A percentile compares a stretch with the other conserved stretches of the same genome.
These are phyloP conservation scores for Fusarium sp. DNA, from an alignment of 2,329 filamentous ascomycete genomes.

Conservation along the genomic window DNA sequence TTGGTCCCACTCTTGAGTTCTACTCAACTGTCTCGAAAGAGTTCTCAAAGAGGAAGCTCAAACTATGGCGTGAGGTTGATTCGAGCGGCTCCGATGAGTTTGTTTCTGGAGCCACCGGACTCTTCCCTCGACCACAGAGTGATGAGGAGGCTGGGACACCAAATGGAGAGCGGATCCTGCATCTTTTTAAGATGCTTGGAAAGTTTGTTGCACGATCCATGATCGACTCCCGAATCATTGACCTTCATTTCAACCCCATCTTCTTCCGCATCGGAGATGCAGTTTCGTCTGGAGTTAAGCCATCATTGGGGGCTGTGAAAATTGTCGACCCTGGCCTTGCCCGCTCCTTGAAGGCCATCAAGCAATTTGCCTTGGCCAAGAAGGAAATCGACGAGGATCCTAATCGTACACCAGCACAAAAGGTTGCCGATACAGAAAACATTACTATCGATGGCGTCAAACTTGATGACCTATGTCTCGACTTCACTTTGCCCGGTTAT, in stretches of 20 bases:
- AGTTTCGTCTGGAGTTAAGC: slow-evolving; percentile 70
- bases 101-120: slow-evolving; percentile 83
- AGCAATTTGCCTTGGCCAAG: slow-evolving; percentile 87
- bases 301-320: slow-evolving; percentile 89
- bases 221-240: slow-evolving; percentile 98
- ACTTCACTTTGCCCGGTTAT: slow-evolving; percentile 95
- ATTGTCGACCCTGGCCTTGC: slow-evolving; percentile 89
- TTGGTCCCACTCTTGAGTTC: slow-evolving; percentile 96
- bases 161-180: slow-evolving; percentile 86
- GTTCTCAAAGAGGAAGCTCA: slow-evolving; percentile 96
- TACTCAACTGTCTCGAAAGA: slow-evolving; percentile 98
- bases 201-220: slow-evolving; percentile 98
- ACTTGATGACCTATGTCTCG: slow-evolving; percentile 88
- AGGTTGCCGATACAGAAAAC: slow-evolving; percentile 74
- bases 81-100: slow-evolving; percentile 79
- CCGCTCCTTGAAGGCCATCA: slow-evolving; percentile 85
- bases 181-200: slow-evolving; percentile 91
- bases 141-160: slow-evolving; percentile 78
- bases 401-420: slow-evolving; percentile 74
- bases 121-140: slow-evolving; percentile 93
- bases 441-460: slow-evolving; percentile 80
- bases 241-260: slow-evolving; percentile 95
- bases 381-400: slow-evolving; percentile 81
- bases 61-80: slow-evolving; percentile 95
- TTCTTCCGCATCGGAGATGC: slow-evolving; percentile 95